Conservation (phyloP, 345 rosid species). For the Arabis alpina region DNA sequence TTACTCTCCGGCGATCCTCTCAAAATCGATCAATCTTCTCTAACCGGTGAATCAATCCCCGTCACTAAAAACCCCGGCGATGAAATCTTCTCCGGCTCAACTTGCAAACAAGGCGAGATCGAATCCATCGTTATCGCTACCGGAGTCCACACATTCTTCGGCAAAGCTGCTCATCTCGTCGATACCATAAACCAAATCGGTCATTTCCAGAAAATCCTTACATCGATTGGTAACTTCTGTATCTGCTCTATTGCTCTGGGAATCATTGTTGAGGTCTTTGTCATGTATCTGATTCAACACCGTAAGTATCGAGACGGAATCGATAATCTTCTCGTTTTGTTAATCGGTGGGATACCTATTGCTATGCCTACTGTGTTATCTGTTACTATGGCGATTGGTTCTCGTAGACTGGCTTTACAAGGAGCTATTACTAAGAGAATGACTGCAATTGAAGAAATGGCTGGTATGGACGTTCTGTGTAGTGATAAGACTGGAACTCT, state of each 20-base stretch:
- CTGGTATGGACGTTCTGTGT: constrained; percentile 94
- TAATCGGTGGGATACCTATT: constrained; percentile 94
- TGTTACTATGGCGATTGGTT: constrained; percentile 97
- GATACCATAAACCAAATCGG: constrained; percentile 90
- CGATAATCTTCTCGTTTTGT: constrained; percentile 80
- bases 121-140: constrained; percentile 93
- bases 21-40: constrained; percentile 92
- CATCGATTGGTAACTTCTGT: constrained; percentile 93
- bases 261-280: constrained; percentile 60
- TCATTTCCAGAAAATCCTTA: constrained; percentile 84
- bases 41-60: constrained; percentile 93
- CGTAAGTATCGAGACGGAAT: constrained; percentile 82
- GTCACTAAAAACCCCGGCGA: constrained; percentile 77
- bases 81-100: constrained; percentile 90
- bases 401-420: constrained; percentile 79
- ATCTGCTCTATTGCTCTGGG: constrained; percentile 88
- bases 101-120: constrained; percentile 90
- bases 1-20: constrained; percentile 94
- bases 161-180: constrained; percentile 96
- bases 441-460: constrained; percentile 98
- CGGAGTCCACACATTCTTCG: constrained; percentile 93
- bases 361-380: constrained; percentile 95
- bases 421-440: constrained; percentile 91
- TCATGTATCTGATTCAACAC: constrained; percentile 82
- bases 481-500: constrained; percentile 94